Conservation (phyloP, 192 early-diverging fungal species). For the Backusella psychrophila region DNA sequence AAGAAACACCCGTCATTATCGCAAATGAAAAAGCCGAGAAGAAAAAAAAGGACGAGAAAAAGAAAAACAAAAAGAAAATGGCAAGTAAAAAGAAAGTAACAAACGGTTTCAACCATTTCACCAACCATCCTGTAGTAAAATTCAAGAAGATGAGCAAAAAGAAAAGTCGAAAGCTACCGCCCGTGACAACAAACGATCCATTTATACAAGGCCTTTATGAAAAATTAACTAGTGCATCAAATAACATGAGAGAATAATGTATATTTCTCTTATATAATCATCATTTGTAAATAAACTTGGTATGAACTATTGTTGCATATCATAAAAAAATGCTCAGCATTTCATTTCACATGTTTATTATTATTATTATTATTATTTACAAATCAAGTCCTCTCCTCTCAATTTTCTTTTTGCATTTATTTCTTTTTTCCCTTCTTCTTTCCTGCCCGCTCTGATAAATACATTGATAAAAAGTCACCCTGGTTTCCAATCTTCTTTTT, state of each 20-base stretch:
- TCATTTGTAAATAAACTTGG: not conserved
- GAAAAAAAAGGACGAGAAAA: constrained; percentile 6
- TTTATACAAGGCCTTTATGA: constrained; percentile 8
- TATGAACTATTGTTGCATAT: not conserved
- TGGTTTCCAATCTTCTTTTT: constrained; percentile 36
- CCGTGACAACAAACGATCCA: not conserved
- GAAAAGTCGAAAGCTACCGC: not conserved
- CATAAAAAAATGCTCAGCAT: not conserved
- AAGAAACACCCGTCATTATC: not conserved
- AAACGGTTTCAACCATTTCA: constrained; percentile 13
- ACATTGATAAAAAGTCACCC: constrained; percentile 49
- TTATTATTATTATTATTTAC: not conserved
- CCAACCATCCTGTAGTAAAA: constrained; percentile 18
- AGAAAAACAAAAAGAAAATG: not conserved
- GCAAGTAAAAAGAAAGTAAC: constrained; percentile 15
- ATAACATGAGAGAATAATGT: not conserved
- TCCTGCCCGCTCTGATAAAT: constrained; percentile 42
- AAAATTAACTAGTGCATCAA: not conserved
- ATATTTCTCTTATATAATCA: not conserved
- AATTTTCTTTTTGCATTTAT: not conserved
- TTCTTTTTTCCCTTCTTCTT: constrained; percentile 42
- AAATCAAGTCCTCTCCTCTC: not conserved
- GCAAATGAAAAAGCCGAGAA: not conserved
- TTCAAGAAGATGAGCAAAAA: constrained; percentile 15
- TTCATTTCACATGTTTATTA: not conserved